Base-by-base conservation (phyloP, 176 grass and related monocot genomes). In the Tillandsia leiboldiana region DNA sequence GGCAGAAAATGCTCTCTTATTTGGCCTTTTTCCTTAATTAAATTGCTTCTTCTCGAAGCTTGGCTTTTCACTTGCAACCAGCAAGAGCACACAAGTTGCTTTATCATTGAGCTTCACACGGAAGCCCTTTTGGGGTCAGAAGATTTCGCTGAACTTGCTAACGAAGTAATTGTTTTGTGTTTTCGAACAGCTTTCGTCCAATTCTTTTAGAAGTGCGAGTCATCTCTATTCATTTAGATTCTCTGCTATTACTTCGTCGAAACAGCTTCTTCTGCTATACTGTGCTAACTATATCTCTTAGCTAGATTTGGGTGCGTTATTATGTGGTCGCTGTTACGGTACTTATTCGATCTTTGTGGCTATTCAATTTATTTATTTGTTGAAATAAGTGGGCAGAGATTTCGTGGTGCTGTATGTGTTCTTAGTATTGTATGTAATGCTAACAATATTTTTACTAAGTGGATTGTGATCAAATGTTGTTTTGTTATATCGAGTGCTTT, bases 251-350 rank as follows among this genome's bases (percentile, higher is more conserved):
- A 66, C 33, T 42, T 42, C 33, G 33, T 0, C 33, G 33, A 42
- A 42, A 42, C 6, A 42, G 33, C 33, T 66, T 48, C 48, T 67
- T 67, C 29, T 48, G 9, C 33, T 67, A 9, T 67, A 9, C 29
- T 49, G 64, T 67, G 33, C 65, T 67, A 67, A 67, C 65, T 33
- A 67, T 63, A 49, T 67, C 33, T 67, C 28, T 67, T 67, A 49
- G 15, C 15, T n/a, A 67, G 14, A 61, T 61, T 23, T 15, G 2
- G 15, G 22, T 61, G 9, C 22, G 1, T 61, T n/a, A 9, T 61
- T 47, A 11, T 66, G 12, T 48, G 15, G 65, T 49, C 10, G 22
- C 56, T 18, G 33, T 48, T 67, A 47, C 65, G 3, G 15, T 10
- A 67, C 33, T 49, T 67, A 67, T 67, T 49, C 10, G 27, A 48